Conservation (phyloP, 2,329 filamentous ascomycete species). For the Amphichorda felina region DNA sequence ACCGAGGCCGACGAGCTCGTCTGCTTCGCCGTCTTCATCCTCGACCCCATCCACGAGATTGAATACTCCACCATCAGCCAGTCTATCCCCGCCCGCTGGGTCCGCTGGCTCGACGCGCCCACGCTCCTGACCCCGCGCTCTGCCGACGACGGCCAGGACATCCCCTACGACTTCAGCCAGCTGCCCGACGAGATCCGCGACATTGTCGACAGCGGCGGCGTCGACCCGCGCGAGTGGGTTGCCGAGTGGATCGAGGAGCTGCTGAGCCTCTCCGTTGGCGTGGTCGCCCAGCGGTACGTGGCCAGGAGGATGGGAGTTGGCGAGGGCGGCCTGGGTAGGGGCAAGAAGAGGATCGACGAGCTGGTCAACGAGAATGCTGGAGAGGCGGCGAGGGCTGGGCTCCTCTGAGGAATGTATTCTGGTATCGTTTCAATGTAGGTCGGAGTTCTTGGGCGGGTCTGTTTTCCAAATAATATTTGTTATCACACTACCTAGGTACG, state of each 20-base stretch:
- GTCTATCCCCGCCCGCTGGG: constrained; percentile 72
- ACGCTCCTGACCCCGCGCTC: constrained; percentile 40
- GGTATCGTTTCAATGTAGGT: background rate
- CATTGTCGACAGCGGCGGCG: constrained; percentile 62
- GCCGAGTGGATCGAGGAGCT: constrained; percentile 94
- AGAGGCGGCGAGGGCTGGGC: constrained; percentile 42
- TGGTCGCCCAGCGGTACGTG: constrained; percentile 91
- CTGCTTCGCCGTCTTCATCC: constrained; percentile 65
- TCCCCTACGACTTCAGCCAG: constrained; percentile 20
- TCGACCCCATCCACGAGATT: constrained; percentile 87
- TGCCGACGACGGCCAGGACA: constrained; percentile 24
- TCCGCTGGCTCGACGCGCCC: constrained; percentile 78
- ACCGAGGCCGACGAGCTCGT: constrained; percentile 48
- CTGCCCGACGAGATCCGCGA: constrained; percentile 76
- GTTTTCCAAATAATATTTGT: too few species aligned
- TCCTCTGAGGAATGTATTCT: constrained; percentile 1
- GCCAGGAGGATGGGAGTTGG: constrained; percentile 93
- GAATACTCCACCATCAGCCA: constrained; percentile 78
- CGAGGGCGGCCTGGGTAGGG: constrained; percentile 55
- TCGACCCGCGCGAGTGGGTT: constrained; percentile 94
- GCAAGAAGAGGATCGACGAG: constrained; percentile 47
- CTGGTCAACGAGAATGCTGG: constrained; percentile 44
- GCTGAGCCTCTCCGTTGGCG: constrained; percentile 63
- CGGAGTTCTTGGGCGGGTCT: background rate
- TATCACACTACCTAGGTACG: too few species aligned